Base-by-base conservation (phyloP, 1,139 yeast species). In the Saccharomycopsis crataegensis region DNA sequence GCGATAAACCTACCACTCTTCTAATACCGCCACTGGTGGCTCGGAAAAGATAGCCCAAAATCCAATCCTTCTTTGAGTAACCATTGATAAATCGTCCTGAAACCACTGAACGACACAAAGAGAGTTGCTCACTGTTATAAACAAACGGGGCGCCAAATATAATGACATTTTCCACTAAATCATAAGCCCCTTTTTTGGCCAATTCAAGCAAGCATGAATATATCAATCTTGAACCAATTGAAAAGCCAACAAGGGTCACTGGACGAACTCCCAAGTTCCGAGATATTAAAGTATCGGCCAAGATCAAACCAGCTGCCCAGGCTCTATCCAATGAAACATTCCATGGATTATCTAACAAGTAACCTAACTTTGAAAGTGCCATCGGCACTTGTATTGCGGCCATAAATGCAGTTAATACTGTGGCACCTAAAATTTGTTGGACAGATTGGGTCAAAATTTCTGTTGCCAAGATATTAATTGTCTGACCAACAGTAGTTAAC, bases 301-400 rank as follows among this genome's bases (percentile, higher is more conserved):
- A 69, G 49, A 94, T 82, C 58, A 83, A 74, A 2, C 99, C 99
- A 0, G 98, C 96, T 50, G 91, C 79, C 97, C 98, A 91, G 0
- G 99, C 99, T 59, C 99, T 77, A 67, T 93, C 98, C 57, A 94
- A 73, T 0, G 99, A 91, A 5, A 93, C 98, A 64, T 85, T 91
- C 99, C 99, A 94, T 0, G 99, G 99, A 64, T 94, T 94, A 66
- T 94, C 99, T 42, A 94, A 76, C 46, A 94, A 70, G 63, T 94
- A 94, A 0, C 96, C 86, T 43, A 94, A 72, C 64, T 94, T 94
- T 0, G 97, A 82, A 47, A 94, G 74, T 58, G 88, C 85, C 90
- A 94, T 83, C 0, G 99, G 99, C 58, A 88, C 73, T 67, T 93
- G 98, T 52, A 94, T 76, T 1, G 98, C 94, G n/a, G 96, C 80